These are phyloP conservation scores for Diaporthe destruens DNA, from an alignment of 2,329 filamentous ascomycete species.

Conservation along the genomic window DNA sequence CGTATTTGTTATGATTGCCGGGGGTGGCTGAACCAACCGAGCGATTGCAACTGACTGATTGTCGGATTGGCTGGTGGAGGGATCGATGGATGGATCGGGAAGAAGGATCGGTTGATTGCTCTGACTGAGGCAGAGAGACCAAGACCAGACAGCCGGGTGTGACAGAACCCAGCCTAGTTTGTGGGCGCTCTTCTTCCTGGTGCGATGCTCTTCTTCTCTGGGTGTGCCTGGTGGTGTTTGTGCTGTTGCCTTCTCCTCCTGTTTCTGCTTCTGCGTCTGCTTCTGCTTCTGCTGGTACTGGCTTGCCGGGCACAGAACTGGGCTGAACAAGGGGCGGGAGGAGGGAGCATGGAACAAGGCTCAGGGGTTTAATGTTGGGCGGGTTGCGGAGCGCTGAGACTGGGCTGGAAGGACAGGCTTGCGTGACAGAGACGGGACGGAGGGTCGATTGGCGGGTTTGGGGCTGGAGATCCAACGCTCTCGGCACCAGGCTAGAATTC, in stretches of 20 bases:
- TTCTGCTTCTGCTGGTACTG: not conserved
- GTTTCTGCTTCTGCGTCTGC: not conserved
- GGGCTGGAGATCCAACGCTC: conserved; percentile 29
- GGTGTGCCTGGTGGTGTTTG: not conserved
- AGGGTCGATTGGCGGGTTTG: conserved; percentile 22
- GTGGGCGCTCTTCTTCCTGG: not conserved
- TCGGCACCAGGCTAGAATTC: conserved; percentile 29
- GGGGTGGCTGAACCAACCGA: conserved; percentile 18
- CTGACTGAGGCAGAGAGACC: conserved; percentile 15
- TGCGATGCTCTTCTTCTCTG: not conserved
- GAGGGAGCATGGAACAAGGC: conserved; percentile 27
- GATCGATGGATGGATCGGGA: conserved; percentile 16
- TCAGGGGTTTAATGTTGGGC: conserved; percentile 28
- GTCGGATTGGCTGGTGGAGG: not conserved
- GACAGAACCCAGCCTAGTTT: conserved; percentile 19
- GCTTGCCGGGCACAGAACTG: not conserved
- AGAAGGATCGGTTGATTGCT: conserved; percentile 24
- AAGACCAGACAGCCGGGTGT: conserved; percentile 20
- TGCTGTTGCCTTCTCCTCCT: no score
- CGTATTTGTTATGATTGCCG: conserved; percentile 26
- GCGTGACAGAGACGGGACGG: conserved; percentile 30
- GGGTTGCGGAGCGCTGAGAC: conserved; percentile 19
- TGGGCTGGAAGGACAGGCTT: conserved; percentile 15
- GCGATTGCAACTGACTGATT: conserved; percentile 23
- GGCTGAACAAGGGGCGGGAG: conserved; percentile 25